Percentiles rank a stretch among this genome's conserved stretches.
phyloP scores from a whole-genome alignment of 805 yeast species.

The Candida peoriensis region DNA sequence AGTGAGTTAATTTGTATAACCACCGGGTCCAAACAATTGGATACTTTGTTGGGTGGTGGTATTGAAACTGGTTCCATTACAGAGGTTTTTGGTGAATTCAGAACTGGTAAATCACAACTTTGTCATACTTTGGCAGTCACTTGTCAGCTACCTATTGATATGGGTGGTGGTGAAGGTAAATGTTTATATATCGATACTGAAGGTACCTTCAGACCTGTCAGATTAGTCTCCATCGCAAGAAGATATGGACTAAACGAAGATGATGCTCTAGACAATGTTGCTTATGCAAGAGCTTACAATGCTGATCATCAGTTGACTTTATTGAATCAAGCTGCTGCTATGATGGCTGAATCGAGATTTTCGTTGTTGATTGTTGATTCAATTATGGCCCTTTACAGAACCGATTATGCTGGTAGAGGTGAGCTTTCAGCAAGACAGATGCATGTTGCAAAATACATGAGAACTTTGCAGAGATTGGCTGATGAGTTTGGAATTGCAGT shows the following conservation, averaged over 20 bases:
- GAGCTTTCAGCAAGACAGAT: conserved; percentile 92
- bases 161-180: conserved; percentile 99
- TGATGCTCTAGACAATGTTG: conserved; percentile 94
- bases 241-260: conserved; percentile 89
- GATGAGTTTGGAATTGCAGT: conserved; percentile 98
- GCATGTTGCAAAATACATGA: conserved; percentile 90
- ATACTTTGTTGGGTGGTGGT: conserved; percentile 92
- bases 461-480: conserved; percentile 86
- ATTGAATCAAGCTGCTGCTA: conserved; percentile 82
- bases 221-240: conserved; percentile 84
- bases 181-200: conserved; percentile 95
- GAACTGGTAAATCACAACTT: conserved; percentile 95
- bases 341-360: conserved; percentile 95
- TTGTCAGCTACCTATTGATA: conserved; percentile 91
- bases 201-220: conserved; percentile 91
- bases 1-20: conserved; percentile 89
- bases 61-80: conserved; percentile 96
- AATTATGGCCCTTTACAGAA: conserved; percentile 92
- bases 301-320: conserved; percentile 93
- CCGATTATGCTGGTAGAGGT: conserved; percentile 94
- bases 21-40: conserved; percentile 92
- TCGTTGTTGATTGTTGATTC: conserved; percentile 92
- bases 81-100: conserved; percentile 93
- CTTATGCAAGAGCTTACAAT: conserved; percentile 94
- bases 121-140: conserved; percentile 97